Evolutionary conservation across 139 green algal species (phyloP).

Genomic region (Dunaliella primolecta): DNA sequence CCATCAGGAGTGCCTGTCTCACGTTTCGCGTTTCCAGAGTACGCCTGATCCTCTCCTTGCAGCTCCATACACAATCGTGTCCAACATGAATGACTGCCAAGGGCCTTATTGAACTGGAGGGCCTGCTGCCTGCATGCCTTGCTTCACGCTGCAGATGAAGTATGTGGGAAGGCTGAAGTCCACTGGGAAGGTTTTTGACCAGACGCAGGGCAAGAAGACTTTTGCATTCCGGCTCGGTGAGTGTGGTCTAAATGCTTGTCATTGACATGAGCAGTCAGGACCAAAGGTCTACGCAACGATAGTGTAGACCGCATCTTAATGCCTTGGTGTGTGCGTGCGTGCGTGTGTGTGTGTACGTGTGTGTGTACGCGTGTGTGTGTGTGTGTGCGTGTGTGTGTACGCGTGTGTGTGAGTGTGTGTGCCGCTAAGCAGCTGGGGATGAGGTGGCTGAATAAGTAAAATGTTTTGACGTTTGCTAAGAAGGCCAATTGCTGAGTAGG

Average conservation of each 20-base stretch:
- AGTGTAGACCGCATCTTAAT: neutral
- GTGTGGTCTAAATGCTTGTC: too few species aligned
- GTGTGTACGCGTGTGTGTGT: neutral
- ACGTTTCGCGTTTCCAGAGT: too few species aligned
- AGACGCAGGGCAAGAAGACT: slow-evolving; percentile 64
- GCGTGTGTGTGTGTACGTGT: neutral
- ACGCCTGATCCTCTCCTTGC: too few species aligned
- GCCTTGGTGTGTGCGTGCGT: neutral
- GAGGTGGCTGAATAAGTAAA: too few species aligned
- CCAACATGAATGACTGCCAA: too few species aligned
- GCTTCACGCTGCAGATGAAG: slow-evolving; percentile 42
- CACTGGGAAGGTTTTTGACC: slow-evolving; percentile 88
- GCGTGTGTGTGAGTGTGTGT: neutral
- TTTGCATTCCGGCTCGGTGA: slow-evolving; percentile 86
- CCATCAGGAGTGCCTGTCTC: too few species aligned
- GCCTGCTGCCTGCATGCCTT: too few species aligned
- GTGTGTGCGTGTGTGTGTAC: neutral
- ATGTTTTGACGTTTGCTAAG: too few species aligned
- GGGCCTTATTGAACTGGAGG: too few species aligned
- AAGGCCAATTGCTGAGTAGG: too few species aligned
- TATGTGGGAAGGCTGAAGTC: slow-evolving; percentile 79
- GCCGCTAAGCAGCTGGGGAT: neutral
- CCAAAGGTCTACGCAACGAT: neutral
- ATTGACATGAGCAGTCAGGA: too few species aligned
- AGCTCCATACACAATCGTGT: too few species aligned